These are phyloP conservation scores for Pichia sp. DNA, from an alignment of 1,139 yeast species.

Conservation along the genomic window DNA sequence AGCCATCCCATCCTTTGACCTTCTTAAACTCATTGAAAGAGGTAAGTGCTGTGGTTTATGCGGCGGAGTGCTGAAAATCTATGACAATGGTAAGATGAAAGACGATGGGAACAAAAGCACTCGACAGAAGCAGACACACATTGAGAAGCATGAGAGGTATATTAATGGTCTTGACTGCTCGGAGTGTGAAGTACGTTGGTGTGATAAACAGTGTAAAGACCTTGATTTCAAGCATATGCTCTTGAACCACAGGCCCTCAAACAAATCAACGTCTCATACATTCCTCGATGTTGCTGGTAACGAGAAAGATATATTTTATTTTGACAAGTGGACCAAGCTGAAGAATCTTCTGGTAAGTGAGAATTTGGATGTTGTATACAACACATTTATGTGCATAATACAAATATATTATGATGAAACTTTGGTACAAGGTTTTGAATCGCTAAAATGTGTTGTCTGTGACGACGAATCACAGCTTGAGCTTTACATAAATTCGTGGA, in stretches of 20 bases:
- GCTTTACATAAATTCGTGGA: background rate
- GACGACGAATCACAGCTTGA: slow-evolving; percentile 11
- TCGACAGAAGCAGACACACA: slow-evolving; percentile 18
- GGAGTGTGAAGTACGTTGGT: slow-evolving; percentile 69
- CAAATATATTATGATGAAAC: slow-evolving; percentile 22
- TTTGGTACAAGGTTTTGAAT: slow-evolving; percentile 17
- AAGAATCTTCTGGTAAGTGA: slow-evolving; percentile 13
- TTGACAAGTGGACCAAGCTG: slow-evolving; percentile 24
- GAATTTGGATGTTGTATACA: slow-evolving; percentile 20
- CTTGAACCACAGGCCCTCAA: slow-evolving; percentile 49
- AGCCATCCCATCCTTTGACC: slow-evolving; percentile 68
- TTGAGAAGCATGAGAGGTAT: slow-evolving; percentile 26
- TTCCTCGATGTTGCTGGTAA: slow-evolving; percentile 13
- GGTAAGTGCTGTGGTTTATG: slow-evolving; percentile 82
- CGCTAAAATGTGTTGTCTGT: slow-evolving; percentile 15
- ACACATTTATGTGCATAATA: slow-evolving; percentile 20
- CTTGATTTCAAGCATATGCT: slow-evolving; percentile 48
- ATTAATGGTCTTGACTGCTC: slow-evolving; percentile 59
- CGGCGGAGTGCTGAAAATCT: slow-evolving; percentile 53
- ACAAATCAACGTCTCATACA: slow-evolving; percentile 27
- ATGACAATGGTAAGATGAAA: slow-evolving; percentile 28
- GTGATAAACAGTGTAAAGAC: slow-evolving; percentile 59
- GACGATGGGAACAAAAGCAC: slow-evolving; percentile 30
- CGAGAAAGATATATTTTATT: slow-evolving; percentile 19
- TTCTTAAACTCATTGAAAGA: slow-evolving; percentile 52